Evolutionary conservation across 2,329 filamentous ascomycete genomes (phyloP).

Genomic region (Pezicula carpinea): DNA sequence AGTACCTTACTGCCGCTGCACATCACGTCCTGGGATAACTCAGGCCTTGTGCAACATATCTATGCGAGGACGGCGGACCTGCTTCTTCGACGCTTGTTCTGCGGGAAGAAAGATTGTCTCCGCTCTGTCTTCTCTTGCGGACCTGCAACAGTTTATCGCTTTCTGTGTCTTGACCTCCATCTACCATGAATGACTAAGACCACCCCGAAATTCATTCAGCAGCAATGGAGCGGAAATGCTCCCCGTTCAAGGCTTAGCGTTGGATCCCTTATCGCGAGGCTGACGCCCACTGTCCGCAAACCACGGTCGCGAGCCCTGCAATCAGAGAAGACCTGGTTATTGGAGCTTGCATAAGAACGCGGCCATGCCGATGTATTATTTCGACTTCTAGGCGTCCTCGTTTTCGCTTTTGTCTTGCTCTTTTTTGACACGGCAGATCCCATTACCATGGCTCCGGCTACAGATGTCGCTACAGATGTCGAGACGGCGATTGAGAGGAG

Average conservation of each 20-base stretch:
- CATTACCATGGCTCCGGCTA: neutral
- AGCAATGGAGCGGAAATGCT: neutral
- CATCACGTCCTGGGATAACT: neutral
- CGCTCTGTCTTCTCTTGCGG: too few species aligned
- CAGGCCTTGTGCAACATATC: neutral
- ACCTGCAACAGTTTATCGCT: too few species aligned
- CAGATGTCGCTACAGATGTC: neutral
- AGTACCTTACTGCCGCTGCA: too few species aligned
- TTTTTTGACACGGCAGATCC: neutral
- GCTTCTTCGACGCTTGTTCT: neutral
- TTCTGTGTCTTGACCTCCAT: too few species aligned
- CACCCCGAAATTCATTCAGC: neutral
- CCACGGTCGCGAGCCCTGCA: neutral
- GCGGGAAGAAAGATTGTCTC: neutral
- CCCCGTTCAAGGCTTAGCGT: neutral
- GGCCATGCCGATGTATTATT: constrained; percentile 1
- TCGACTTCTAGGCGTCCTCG: neutral
- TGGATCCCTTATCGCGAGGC: constrained; percentile 11
- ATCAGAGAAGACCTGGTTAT: neutral
- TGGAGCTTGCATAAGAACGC: neutral
- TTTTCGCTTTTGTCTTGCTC: neutral
- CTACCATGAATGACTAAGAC: neutral
- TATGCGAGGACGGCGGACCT: neutral
- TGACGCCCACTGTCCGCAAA: constrained; percentile 3
- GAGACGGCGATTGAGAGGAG: neutral